Evolutionary conservation across 768 basidiomycete species (phyloP).

Genomic region (Suillus weaverae): DNA sequence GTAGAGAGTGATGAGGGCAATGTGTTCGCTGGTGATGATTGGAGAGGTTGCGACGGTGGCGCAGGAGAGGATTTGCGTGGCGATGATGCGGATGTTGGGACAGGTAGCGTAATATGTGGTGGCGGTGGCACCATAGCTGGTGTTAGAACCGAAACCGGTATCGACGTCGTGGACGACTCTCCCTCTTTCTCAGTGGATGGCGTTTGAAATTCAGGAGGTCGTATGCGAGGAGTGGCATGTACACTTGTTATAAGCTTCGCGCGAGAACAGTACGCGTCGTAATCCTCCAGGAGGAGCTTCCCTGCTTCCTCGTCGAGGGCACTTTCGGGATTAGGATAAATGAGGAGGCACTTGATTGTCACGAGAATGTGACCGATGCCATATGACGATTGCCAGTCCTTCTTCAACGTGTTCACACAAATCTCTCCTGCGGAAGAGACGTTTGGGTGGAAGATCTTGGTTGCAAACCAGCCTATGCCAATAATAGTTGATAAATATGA

Average conservation of each 20-base stretch:
- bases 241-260: slow-evolving; percentile 89
- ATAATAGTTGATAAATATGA: background rate
- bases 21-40: slow-evolving; percentile 39
- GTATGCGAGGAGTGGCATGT: slow-evolving; percentile 80
- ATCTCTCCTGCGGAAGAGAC: slow-evolving; percentile 90
- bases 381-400: slow-evolving; percentile 92
- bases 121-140: slow-evolving; percentile 21
- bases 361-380: slow-evolving; percentile 91
- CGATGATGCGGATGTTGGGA: slow-evolving; percentile 43
- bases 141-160: slow-evolving; percentile 15
- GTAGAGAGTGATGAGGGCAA: slow-evolving; percentile 41
- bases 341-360: slow-evolving; percentile 92
- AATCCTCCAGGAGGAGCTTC: slow-evolving; percentile 86
- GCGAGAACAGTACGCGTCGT: slow-evolving; percentile 82
- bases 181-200: slow-evolving; percentile 34
- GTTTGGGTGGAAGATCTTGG: slow-evolving; percentile 98
- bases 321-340: slow-evolving; percentile 96
- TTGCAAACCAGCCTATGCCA: slow-evolving; percentile 76
- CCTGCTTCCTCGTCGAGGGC: slow-evolving; percentile 96
- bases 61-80: slow-evolving; percentile 46
- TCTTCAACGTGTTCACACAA: slow-evolving; percentile 96
- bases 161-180: slow-evolving; percentile 8
- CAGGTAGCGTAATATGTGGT: slow-evolving; percentile 22
- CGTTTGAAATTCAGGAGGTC: slow-evolving; percentile 70
- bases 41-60: slow-evolving; percentile 39